Evolutionary conservation across 805 yeast genomes (phyloP).

Genomic region (Saccharomycodes ludwigii): DNA sequence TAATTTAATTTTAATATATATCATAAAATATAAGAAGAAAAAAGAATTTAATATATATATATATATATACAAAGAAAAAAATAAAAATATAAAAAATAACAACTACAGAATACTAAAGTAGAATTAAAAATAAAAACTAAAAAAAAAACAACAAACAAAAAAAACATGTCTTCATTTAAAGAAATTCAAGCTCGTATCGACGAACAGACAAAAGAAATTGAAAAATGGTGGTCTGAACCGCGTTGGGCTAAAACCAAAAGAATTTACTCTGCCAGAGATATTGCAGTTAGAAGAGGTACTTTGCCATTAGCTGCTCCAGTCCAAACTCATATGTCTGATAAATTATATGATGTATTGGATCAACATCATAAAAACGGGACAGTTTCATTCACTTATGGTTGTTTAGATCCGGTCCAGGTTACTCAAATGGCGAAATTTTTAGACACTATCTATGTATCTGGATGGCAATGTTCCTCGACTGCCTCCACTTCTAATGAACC

Average conservation of each 20-base stretch:
- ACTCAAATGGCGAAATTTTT: conserved; percentile 94
- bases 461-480: conserved; percentile 98
- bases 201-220: conserved; percentile 55
- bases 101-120: too few species aligned
- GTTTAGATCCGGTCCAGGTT: conserved; percentile 89
- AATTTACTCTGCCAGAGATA: conserved; percentile 77
- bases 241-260: conserved; percentile 86
- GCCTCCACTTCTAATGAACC: conserved; percentile 97
- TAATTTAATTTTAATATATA: too few species aligned
- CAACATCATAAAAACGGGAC: conserved; percentile 66
- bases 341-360: conserved; percentile 55
- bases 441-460: conserved; percentile 87
- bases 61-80: too few species aligned
- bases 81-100: too few species aligned
- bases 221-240: conserved; percentile 87
- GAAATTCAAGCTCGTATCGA: conserved; percentile 12
- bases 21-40: too few species aligned
- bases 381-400: conserved; percentile 86
- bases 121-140: too few species aligned
- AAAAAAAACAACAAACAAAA: too few species aligned
- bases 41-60: too few species aligned
- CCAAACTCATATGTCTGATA: conserved; percentile 68
- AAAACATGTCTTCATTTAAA: conserved; percentile 4
- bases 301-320: conserved; percentile 56
- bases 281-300: conserved; percentile 80